A percentile compares a stretch with the other conserved stretches of the same genome.
Evolutionary conservation across 768 basidiomycete species (phyloP).

Genomic region (Hemileccinum rubropunctum): DNA sequence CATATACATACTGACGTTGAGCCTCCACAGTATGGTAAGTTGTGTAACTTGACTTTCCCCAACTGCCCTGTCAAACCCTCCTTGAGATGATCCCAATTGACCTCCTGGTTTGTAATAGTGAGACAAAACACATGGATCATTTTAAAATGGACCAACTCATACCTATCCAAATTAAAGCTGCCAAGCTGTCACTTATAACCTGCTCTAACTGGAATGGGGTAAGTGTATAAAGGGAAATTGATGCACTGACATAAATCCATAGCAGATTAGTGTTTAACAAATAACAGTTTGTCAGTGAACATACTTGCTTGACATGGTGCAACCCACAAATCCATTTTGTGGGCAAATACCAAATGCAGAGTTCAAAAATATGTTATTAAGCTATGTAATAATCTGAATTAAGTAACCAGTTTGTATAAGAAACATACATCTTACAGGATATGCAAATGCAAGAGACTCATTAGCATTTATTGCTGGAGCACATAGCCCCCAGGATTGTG

Average conservation of each 20-base stretch:
- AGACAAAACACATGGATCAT: not conserved
- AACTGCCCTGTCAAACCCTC: constrained; percentile 7
- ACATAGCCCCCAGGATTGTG: constrained; percentile 9
- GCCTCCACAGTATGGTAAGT: constrained; percentile 7
- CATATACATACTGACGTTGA: constrained; percentile 8
- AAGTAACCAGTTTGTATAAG: accelerated
- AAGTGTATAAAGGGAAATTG: not conserved
- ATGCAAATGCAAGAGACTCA: too few species aligned
- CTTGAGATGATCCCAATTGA: not conserved
- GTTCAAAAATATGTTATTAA: accelerated
- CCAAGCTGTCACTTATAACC: not conserved
- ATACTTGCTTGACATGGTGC: not conserved
- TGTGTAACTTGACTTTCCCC: constrained; percentile 7
- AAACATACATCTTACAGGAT: not conserved
- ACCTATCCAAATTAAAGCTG: constrained; percentile 12
- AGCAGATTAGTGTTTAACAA: not conserved
- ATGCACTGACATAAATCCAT: not conserved
- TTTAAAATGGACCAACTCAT: not conserved
- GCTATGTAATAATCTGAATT: not conserved
- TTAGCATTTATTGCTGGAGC: not conserved
- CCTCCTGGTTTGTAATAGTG: not conserved
- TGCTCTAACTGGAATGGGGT: constrained; percentile 1
- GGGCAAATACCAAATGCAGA: not conserved
- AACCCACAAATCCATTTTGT: not conserved
- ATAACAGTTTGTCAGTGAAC: not conserved